These are phyloP conservation scores for Hanseniaspora clermontiae DNA, from an alignment of 805 yeast genomes.

Conservation along the genomic window DNA sequence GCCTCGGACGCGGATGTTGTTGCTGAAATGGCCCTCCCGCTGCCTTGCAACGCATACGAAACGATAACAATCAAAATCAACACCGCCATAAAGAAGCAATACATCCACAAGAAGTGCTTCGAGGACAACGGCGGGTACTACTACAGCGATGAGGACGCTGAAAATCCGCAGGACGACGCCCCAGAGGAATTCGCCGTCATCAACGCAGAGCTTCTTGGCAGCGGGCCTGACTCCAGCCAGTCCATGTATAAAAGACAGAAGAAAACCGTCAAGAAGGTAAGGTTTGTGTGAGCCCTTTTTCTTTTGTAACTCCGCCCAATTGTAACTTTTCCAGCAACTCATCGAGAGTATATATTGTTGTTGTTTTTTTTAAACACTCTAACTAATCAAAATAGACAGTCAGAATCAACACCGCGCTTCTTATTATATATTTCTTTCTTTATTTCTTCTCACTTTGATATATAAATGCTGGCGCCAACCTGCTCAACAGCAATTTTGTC, in stretches of 20 bases:
- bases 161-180: neutral
- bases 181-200: conserved; percentile 12
- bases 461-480: neutral
- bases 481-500: conserved; percentile 7
- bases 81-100: conserved; percentile 9
- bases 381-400: too few species aligned
- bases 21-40: conserved; percentile 5
- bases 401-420: too few species aligned
- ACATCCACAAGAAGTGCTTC: conserved; percentile 6
- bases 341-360: neutral
- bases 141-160: neutral
- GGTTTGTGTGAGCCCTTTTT: neutral
- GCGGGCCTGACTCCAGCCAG: neutral
- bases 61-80: conserved; percentile 13
- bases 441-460: neutral
- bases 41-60: conserved; percentile 10
- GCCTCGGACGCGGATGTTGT: neutral
- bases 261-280: neutral
- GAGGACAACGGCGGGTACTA: conserved; percentile 14
- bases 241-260: neutral
- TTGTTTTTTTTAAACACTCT: neutral
- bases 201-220: conserved; percentile 1
- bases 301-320: too few species aligned
- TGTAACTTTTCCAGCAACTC: neutral
- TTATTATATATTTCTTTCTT: neutral